Percentiles rank a stretch among this genome's conserved stretches.
These are phyloP conservation scores for Zoysia japonica DNA, from an alignment of 176 grass and related monocot genomes.

Conservation along the genomic window DNA sequence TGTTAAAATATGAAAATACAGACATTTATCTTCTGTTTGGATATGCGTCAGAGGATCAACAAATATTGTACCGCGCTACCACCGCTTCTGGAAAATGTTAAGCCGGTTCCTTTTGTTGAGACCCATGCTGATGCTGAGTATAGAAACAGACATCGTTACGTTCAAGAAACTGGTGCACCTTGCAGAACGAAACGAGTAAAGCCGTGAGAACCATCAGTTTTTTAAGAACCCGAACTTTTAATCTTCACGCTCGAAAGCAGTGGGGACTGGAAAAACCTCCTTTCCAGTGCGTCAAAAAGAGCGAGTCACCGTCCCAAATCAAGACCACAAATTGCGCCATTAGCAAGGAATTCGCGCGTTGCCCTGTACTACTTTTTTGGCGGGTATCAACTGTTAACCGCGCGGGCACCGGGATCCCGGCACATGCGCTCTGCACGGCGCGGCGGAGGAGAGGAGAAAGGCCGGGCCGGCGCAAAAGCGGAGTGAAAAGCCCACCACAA, in stretches of 20 bases:
- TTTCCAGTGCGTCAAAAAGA: not conserved
- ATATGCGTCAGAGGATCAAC: not conserved
- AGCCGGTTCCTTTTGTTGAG: constrained; percentile 14
- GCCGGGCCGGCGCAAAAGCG: constrained; percentile 44
- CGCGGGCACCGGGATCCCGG: not conserved
- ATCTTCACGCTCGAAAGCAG: constrained; percentile 11
- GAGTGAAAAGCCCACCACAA: constrained; percentile 30
- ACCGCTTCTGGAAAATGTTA: not conserved
- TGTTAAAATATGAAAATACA: not conserved
- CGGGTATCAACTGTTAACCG: not conserved
- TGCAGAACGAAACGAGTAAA: not conserved
- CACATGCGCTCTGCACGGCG: constrained; percentile 48
- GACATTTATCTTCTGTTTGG: not conserved
- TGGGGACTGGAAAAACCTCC: not conserved
- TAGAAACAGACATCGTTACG: not conserved
- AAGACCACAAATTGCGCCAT: constrained; percentile 41
- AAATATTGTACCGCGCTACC: not conserved
- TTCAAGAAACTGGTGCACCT: not conserved
- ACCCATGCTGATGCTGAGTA: not conserved
- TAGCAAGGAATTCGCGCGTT: not conserved
- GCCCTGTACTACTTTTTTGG: not conserved
- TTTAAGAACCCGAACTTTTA: not conserved
- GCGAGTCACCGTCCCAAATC: constrained; percentile 11
- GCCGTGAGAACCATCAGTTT: constrained; percentile 9
- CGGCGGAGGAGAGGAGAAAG: constrained; percentile 15